phyloP scores from a whole-genome alignment of 768 basidiomycete species.

The Trametes maxima region DNA sequence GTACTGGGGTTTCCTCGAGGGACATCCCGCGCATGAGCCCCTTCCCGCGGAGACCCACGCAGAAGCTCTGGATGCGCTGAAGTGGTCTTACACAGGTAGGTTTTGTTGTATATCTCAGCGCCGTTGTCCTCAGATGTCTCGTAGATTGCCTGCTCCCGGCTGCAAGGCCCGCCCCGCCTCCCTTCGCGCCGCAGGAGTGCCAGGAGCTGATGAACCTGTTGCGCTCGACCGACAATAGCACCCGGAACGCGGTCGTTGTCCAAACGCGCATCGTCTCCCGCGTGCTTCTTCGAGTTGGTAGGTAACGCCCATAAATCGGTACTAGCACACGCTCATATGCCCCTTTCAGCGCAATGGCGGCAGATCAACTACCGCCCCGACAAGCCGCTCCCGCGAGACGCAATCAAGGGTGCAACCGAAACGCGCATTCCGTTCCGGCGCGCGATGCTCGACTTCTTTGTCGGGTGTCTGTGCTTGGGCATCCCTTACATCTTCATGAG shows the following conservation, averaged over 20 bases:
- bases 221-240: slow-evolving; percentile 43
- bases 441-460: slow-evolving; percentile 55
- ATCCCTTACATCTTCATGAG: slow-evolving; percentile 77
- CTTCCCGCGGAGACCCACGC: slow-evolving; percentile 57
- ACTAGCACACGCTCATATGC: background rate
- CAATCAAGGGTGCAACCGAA: slow-evolving; percentile 32
- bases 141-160: slow-evolving; percentile 71
- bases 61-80: slow-evolving; percentile 76
- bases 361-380: slow-evolving; percentile 70
- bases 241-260: slow-evolving; percentile 48
- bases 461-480: slow-evolving; percentile 70
- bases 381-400: slow-evolving; percentile 64
- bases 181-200: slow-evolving; percentile 78
- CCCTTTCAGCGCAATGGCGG: slow-evolving; percentile 60
- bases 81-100: slow-evolving; percentile 78
- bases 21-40: slow-evolving; percentile 71
- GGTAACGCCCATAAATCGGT: slow-evolving; percentile 30
- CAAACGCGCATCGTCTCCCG: slow-evolving; percentile 69
- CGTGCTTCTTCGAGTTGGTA: slow-evolving; percentile 68
- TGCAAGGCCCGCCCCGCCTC: slow-evolving; percentile 55
- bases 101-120: background rate
- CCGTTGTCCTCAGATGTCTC: background rate
- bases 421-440: slow-evolving; percentile 49
- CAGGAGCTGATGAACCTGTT: slow-evolving; percentile 70
- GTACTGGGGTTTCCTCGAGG: slow-evolving; percentile 82